phyloP scores from a whole-genome alignment of 495 filamentous ascomycete genomes.

The Neurospora tetraspora region DNA sequence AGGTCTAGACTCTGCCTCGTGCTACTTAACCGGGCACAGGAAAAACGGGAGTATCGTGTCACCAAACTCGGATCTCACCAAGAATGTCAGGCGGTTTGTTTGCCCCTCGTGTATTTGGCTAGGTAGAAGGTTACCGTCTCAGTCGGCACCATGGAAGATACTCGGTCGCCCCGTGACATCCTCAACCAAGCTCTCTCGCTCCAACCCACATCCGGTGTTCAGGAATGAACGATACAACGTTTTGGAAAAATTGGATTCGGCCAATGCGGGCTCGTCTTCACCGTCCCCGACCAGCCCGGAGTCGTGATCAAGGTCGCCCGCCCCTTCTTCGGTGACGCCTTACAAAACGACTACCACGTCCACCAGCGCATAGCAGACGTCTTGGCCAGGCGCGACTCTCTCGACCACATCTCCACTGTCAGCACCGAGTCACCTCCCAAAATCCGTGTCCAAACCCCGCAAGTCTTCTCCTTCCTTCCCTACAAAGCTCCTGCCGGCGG shows the following conservation, averaged over 20 bases:
- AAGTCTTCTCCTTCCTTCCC: background rate
- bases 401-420: fast-evolving
- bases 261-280: conserved; percentile 5
- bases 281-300: background rate
- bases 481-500: background rate
- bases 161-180: background rate
- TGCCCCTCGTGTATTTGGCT: too few species aligned
- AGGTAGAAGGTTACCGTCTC: background rate
- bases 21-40: too few species aligned
- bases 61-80: background rate
- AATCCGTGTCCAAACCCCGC: background rate
- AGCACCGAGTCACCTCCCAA: too few species aligned
- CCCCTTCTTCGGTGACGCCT: background rate
- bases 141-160: background rate
- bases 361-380: background rate
- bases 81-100: background rate
- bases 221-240: too few species aligned
- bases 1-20: too few species aligned
- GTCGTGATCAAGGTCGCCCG: conserved; percentile 4
- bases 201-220: background rate
- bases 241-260: conserved; percentile 8
- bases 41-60: background rate
- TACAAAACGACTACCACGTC: background rate
- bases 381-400: background rate
- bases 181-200: background rate